Percentiles rank a stretch among this genome's conserved stretches.
phyloP scores from a whole-genome alignment of 768 basidiomycete genomes.

The Albatrellus ellisii region DNA sequence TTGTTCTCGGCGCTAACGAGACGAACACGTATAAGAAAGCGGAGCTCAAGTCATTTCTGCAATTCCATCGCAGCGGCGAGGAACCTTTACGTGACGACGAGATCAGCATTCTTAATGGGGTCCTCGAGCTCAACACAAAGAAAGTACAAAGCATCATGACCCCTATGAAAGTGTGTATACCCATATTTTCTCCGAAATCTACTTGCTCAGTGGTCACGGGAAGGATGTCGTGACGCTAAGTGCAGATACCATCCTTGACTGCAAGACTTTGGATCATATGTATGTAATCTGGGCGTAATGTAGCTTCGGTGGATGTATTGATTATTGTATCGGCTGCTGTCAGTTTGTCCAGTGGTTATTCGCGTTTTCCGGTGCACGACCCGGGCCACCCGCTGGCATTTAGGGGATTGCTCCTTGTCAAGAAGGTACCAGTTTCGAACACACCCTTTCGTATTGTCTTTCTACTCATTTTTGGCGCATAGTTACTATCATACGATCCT shows the following conservation, averaged over 20 bases:
- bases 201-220: neutral
- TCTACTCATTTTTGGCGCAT: neutral
- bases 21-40: constrained; percentile 73
- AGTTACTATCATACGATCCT: constrained; percentile 86
- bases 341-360: constrained; percentile 74
- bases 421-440: constrained; percentile 42
- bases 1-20: constrained; percentile 63
- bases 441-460: neutral
- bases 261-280: constrained; percentile 67
- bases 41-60: constrained; percentile 47
- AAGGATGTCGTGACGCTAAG: constrained; percentile 78
- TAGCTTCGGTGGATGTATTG: too few relatives aligned
- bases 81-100: constrained; percentile 75
- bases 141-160: constrained; percentile 46
- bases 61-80: constrained; percentile 63
- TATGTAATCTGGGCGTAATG: too few relatives aligned
- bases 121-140: constrained; percentile 66
- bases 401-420: constrained; percentile 71
- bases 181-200: neutral
- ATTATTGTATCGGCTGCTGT: too few relatives aligned
- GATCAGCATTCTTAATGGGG: constrained; percentile 69
- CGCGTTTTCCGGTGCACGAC: constrained; percentile 82
- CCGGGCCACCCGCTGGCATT: constrained; percentile 56
- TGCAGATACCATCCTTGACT: constrained; percentile 67
- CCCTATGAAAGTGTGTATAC: constrained; percentile 29